phyloP scores from a whole-genome alignment of 768 basidiomycete genomes.

The Scleroderma bovista region DNA sequence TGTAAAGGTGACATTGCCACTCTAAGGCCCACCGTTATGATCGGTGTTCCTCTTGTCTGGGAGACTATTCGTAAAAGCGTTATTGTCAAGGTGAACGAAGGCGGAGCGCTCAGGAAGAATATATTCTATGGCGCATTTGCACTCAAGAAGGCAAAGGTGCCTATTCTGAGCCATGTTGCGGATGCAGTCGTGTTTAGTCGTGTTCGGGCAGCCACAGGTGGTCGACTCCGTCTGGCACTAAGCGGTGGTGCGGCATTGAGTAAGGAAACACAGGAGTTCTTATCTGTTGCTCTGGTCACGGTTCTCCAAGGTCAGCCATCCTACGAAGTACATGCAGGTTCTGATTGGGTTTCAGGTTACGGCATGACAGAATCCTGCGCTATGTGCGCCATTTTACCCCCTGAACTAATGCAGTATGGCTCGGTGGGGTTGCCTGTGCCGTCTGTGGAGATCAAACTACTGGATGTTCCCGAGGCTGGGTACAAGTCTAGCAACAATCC shows the following conservation, averaged over 20 bases:
- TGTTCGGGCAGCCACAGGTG: constrained; percentile 82
- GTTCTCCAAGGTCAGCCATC: constrained; percentile 71
- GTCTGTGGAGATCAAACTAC: constrained; percentile 82
- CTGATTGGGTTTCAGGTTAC: constrained; percentile 52
- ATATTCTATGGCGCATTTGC: constrained; percentile 77
- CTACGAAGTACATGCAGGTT: not conserved
- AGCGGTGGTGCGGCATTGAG: constrained; percentile 87
- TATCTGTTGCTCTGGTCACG: constrained; percentile 72
- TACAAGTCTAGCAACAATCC: constrained; percentile 70
- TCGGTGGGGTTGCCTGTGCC: constrained; percentile 85
- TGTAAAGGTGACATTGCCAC: constrained; percentile 82
- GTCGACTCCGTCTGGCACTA: constrained; percentile 72
- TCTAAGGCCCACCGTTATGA: constrained; percentile 84
- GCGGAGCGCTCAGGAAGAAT: constrained; percentile 61
- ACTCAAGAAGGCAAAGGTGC: constrained; percentile 67
- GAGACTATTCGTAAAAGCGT: constrained; percentile 97
- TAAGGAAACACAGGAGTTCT: constrained; percentile 86
- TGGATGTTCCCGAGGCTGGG: constrained; percentile 79
- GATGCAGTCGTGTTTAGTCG: constrained; percentile 73
- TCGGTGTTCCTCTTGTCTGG: constrained; percentile 96
- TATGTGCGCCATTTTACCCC: constrained; percentile 85
- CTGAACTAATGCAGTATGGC: constrained; percentile 70
- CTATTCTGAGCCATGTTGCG: constrained; percentile 58
- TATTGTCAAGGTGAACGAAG: constrained; percentile 65
- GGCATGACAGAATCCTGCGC: constrained; percentile 97